Base-by-base conservation (phyloP, 2,329 filamentous ascomycete genomes). In the Tetracladium maxilliforme region DNA sequence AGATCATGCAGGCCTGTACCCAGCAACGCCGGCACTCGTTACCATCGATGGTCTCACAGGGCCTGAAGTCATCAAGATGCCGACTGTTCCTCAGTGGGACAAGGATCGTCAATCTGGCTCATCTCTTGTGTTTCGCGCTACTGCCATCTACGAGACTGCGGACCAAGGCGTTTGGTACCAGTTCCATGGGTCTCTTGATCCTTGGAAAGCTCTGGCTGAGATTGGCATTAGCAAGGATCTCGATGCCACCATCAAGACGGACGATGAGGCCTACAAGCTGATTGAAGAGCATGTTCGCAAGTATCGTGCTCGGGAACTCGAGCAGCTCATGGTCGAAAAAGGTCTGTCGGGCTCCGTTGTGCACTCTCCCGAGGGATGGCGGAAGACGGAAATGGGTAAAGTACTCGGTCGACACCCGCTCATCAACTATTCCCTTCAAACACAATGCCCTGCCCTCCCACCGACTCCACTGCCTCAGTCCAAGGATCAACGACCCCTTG, bases 401-500 rank as follows among this genome's bases (percentile, higher is more conserved):
- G 10, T 12, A 16, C 25, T 31, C 17, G 29, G 15, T 3, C 11
- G 17, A 14, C 29, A 27, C 20, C 31, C 31, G 11, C 23, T 31
- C n/a, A 25, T 28, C 22, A 24, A 31, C 23, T 19, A n/a, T 22
- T 23, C 10, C 14, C 19, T 16, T 20, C 26, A 10, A 29, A 19
- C n/a, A 31, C 23, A 21, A n/a, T 22, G 22, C 10, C 14, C 19
- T 16, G 19, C 26, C 10, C 25, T 19, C 4, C 26, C 26, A 13
- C 18, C 10, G n/a, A 24, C 26, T 7, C 11, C 29, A 6, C 24
- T 31, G 14, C 19, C 26, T 6, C 23, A 15, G 12, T 13, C 22
- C 7, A 8, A 8, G 41, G 14, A 47, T 38, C 7, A n/a, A 13
- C 20, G 30, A 14, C 29, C 36, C 5, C 23, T 40, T 8, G 34